Conservation (phyloP, 257 asterid species). For the Buddleja alternifolia region DNA sequence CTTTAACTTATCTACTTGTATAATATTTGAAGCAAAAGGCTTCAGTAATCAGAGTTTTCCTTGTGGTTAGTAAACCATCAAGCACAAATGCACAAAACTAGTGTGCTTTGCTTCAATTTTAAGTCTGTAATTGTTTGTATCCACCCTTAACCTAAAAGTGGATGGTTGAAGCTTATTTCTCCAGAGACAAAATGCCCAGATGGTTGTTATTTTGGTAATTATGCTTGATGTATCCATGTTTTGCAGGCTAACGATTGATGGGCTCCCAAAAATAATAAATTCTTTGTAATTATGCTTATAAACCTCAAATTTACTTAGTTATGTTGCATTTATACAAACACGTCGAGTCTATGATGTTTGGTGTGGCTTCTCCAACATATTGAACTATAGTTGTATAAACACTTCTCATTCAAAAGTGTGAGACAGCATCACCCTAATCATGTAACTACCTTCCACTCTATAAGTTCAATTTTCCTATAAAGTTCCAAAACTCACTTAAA, state of each 20-base stretch:
- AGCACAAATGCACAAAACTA: slow-evolving; percentile 6
- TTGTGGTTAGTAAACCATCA: slow-evolving; percentile 14
- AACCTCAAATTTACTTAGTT: background rate
- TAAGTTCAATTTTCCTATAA: background rate
- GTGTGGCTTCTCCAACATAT: background rate
- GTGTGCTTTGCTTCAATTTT: background rate
- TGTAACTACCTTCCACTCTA: no score
- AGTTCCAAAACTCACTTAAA: slow-evolving; percentile 18
- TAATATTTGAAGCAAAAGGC: background rate
- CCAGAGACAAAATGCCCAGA: background rate
- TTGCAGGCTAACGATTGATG: background rate
- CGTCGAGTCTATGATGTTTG: background rate
- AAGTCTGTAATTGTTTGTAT: background rate
- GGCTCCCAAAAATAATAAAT: slow-evolving; percentile 3
- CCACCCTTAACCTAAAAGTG: background rate
- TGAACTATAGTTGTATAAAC: background rate
- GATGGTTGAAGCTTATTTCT: background rate
- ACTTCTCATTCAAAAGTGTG: background rate
- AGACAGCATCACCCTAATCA: background rate
- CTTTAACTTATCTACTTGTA: slow-evolving; percentile 11
- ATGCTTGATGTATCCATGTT: background rate
- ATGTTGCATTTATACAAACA: background rate
- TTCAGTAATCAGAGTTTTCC: slow-evolving; percentile 18
- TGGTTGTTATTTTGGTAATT: slow-evolving; percentile 3
- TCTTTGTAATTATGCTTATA: background rate